A percentile compares a stretch with the other conserved stretches of the same genome.
Evolutionary conservation across 495 filamentous ascomycete genomes (phyloP).

Genomic region (Penicillium paradoxum): DNA sequence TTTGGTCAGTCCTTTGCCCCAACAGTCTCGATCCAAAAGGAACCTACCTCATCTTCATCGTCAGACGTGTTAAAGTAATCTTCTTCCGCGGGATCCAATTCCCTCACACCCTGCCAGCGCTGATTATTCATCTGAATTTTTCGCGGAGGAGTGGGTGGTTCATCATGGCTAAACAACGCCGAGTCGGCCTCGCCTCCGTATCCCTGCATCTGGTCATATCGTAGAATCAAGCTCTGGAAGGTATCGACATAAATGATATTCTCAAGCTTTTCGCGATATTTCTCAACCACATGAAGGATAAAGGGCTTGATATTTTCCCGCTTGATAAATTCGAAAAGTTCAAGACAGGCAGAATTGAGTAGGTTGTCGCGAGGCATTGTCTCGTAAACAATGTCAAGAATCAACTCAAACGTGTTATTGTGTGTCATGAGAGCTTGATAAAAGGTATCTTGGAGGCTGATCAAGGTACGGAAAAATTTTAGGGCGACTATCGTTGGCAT

Average conservation of each 20-base stretch:
- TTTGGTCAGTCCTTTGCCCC: neutral
- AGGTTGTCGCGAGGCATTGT: constrained; percentile 97
- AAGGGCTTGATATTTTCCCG: constrained; percentile 78
- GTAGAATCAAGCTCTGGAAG: constrained; percentile 67
- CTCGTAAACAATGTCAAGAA: constrained; percentile 79
- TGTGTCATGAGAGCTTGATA: constrained; percentile 84
- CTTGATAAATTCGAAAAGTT: constrained; percentile 89
- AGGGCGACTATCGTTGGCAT: constrained; percentile 60
- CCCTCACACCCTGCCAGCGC: constrained; percentile 71
- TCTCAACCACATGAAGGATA: constrained; percentile 80
- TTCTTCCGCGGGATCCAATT: constrained; percentile 83
- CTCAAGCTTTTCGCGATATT: constrained; percentile 76
- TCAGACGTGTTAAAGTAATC: constrained; percentile 92
- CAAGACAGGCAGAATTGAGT: constrained; percentile 90
- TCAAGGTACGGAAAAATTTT: constrained; percentile 88
- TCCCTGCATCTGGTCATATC: constrained; percentile 78
- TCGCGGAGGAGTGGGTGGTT: constrained; percentile 37
- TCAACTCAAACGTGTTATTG: constrained; percentile 78
- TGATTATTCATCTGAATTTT: constrained; percentile 59
- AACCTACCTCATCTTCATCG: constrained; percentile 72
- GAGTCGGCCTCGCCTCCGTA: constrained; percentile 57
- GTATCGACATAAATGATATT: constrained; percentile 81
- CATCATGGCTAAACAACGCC: constrained; percentile 47
- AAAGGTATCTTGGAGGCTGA: constrained; percentile 85
- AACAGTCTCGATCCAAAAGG: neutral